Base-by-base conservation (phyloP, 768 basidiomycete species). In the Russula vinacea region DNA sequence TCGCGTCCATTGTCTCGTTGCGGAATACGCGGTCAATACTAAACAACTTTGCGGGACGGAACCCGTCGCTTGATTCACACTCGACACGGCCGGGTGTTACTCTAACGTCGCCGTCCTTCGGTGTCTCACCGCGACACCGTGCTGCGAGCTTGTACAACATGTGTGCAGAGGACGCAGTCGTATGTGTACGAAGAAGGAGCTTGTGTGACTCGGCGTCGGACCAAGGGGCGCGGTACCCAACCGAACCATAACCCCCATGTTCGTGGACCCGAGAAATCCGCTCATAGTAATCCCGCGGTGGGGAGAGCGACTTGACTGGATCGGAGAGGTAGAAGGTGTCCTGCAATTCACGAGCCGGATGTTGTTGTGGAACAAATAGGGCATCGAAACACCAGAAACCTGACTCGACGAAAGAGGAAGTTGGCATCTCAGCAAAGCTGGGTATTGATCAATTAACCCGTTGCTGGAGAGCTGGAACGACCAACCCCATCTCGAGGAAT, bases 331-430 rank as follows among this genome's bases (percentile, higher is more conserved):
- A 99, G 83, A 99, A 99, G 6, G 97, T 99, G 72, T 99, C 97
- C 75, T 99, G 97, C 54, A 98, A 73, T 68, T 99, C 97, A 71
- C 97, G 86, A 14, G 97, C 97, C 8, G 97, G 97, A 78, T 99
- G 97, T 74, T 98, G 96, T 72, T 99, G 97, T 0, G 97, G 97
- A 0, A 99, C 97, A 75, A 96, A 99, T 68, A 99, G 82, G 1
- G 95, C 87, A 75, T 99, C 97, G 76, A 99, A 98, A 74, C 94
- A 97, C 97, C 97, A 99, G 83, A 98, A 99, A 40, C 90, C 91
- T 24, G 94, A 96, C 77, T 99, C 97, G 61, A 99, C 94, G 74
- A 93, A 99, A 60, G 88, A 86, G 56, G 87, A 86, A 10, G 97
- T 98, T 16, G 95, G 94, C 97, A 99, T 99, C 77, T 99, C 97